Evolutionary conservation across 805 yeast species (phyloP).

Genomic region (Lipomyces yamanashiensis): DNA sequence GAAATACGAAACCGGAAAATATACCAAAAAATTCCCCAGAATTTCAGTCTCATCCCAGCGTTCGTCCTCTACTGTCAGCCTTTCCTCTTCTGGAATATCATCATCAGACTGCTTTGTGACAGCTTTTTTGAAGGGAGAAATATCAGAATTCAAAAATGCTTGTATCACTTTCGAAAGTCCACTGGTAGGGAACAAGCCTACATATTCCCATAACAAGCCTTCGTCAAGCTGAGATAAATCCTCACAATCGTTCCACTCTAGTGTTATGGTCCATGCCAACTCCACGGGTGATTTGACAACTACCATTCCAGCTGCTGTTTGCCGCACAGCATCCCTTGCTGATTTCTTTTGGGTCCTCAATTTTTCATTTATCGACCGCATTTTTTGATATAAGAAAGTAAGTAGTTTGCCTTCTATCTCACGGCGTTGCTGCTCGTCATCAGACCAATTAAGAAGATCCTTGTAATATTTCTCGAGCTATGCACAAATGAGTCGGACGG

Average conservation of each 20-base stretch:
- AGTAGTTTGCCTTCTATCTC: slow-evolving; percentile 64
- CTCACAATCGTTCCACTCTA: slow-evolving; percentile 72
- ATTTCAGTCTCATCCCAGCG: slow-evolving; percentile 24
- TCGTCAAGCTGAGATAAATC: slow-evolving; percentile 57
- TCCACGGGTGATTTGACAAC: slow-evolving; percentile 64
- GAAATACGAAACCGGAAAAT: background rate
- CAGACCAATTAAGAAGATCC: slow-evolving; percentile 59
- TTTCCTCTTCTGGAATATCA: slow-evolving; percentile 15
- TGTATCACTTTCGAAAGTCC: slow-evolving; percentile 67
- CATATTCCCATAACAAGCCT: slow-evolving; percentile 54
- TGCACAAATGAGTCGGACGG: background rate
- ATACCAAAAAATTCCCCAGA: slow-evolving; percentile 18
- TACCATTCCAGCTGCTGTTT: slow-evolving; percentile 70
- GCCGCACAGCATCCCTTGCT: slow-evolving; percentile 53
- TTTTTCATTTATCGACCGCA: slow-evolving; percentile 56
- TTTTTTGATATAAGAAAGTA: slow-evolving; percentile 57
- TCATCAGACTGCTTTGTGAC: slow-evolving; percentile 40
- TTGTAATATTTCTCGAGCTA: slow-evolving; percentile 58
- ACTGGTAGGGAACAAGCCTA: slow-evolving; percentile 60
- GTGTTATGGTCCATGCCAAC: slow-evolving; percentile 71
- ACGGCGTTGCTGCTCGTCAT: slow-evolving; percentile 66
- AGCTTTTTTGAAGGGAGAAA: slow-evolving; percentile 58
- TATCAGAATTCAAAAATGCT: slow-evolving; percentile 68
- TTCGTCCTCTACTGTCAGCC: slow-evolving; percentile 7
- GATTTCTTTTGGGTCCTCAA: slow-evolving; percentile 44